Evolutionary conservation across 2,329 filamentous ascomycete genomes (phyloP).

Genomic region (Sporothrix brasiliensis): DNA sequence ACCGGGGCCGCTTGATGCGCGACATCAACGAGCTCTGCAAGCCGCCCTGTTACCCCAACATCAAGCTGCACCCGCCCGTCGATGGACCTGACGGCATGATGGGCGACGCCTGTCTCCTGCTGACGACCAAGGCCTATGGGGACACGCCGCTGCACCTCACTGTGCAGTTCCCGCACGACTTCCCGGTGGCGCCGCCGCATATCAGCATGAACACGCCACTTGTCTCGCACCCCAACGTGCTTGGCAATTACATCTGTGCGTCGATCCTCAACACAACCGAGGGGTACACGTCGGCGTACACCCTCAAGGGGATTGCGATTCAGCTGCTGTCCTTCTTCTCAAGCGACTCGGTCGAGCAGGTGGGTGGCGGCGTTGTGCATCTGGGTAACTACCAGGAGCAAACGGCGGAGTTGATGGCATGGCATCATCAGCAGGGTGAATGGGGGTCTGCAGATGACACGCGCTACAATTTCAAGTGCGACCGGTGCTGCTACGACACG

Average conservation of each 20-base stretch:
- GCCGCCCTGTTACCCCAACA: conserved; percentile 51
- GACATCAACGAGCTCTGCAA: conserved; percentile 52
- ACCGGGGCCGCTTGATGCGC: conserved; percentile 43
- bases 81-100: conserved; percentile 40
- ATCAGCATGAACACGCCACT: conserved; percentile 47
- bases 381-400: conserved; percentile 40
- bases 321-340: conserved; percentile 57
- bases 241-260: conserved; percentile 50
- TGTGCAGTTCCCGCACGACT: conserved; percentile 44
- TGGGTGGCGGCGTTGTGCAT: conserved; percentile 37
- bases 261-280: conserved; percentile 49
- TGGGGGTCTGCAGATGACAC: background rate
- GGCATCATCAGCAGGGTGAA: conserved; percentile 10
- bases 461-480: conserved; percentile 33
- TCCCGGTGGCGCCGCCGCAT: conserved; percentile 47
- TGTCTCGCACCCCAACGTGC: conserved; percentile 43
- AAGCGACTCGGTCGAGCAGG: conserved; percentile 52
- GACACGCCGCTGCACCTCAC: conserved; percentile 48
- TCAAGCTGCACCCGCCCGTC: conserved; percentile 46
- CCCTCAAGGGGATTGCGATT: conserved; percentile 53
- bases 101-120: conserved; percentile 47
- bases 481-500: conserved; percentile 38
- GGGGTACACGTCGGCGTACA: conserved; percentile 55
- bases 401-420: background rate
- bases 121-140: conserved; percentile 46